These are phyloP conservation scores for Sclerotinia trifoliorum DNA, from an alignment of 2,329 filamentous ascomycete genomes.

Conservation along the genomic window DNA sequence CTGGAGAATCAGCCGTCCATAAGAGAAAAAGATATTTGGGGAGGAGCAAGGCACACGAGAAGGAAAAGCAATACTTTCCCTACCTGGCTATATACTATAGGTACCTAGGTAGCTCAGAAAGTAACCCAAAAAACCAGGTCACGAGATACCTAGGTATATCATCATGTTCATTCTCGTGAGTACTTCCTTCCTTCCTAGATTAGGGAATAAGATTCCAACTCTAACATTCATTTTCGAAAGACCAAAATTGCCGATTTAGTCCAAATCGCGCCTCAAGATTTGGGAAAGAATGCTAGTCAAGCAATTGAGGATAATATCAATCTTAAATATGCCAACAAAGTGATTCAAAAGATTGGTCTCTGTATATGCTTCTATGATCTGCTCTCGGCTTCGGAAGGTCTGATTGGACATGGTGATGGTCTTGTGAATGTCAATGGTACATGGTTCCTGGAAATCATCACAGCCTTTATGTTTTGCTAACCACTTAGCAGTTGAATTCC, in stretches of 20 bases:
- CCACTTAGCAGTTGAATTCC: constrained; percentile 73
- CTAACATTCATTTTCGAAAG: constrained; percentile 47
- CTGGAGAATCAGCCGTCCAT: not conserved
- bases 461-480: constrained; percentile 14
- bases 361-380: constrained; percentile 94
- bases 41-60: not conserved
- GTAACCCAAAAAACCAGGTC: not conserved
- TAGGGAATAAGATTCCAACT: not conserved
- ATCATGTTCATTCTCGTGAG: constrained; percentile 52
- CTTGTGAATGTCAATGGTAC: constrained; percentile 91
- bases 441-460: constrained; percentile 25
- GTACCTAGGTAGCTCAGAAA: not conserved
- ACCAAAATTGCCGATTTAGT: constrained; percentile 93
- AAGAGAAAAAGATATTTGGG: not conserved
- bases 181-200: constrained; percentile 18
- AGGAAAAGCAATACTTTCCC: constrained; percentile 3
- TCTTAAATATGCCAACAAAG: constrained; percentile 92
- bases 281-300: constrained; percentile 75
- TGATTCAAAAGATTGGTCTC: constrained; percentile 89
- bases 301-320: constrained; percentile 98
- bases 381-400: constrained; percentile 82
- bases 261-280: constrained; percentile 86
- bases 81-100: not conserved
- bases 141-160: not conserved
- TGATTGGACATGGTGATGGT: constrained; percentile 90